Evolutionary conservation across 257 asterid species (phyloP).

Genomic region (Rehmannia glutinosa): DNA sequence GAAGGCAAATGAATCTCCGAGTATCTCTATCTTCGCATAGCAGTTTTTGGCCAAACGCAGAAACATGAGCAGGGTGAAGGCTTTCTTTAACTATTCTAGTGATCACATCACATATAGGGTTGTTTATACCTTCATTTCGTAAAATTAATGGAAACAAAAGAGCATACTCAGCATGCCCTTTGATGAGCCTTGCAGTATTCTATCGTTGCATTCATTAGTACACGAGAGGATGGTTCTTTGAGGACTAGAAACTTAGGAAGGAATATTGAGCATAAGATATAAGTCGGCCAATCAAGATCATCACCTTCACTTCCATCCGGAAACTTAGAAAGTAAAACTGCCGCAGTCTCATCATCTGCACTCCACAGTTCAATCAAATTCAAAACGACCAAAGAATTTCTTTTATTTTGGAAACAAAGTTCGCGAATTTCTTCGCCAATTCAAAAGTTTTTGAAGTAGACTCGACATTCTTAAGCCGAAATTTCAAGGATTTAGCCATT

Average conservation of each 20-base stretch:
- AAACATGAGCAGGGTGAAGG: constrained; percentile 65
- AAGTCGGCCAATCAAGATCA: constrained; percentile 53
- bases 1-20: constrained; percentile 49
- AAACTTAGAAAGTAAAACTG: constrained; percentile 49
- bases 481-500: constrained; percentile 33
- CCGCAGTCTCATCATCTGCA: constrained; percentile 60
- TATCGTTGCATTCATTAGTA: constrained; percentile 34
- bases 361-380: constrained; percentile 64
- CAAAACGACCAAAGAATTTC: constrained; percentile 35
- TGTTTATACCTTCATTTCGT: constrained; percentile 53
- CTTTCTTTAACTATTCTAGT: constrained; percentile 57
- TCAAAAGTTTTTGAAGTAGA: constrained; percentile 38
- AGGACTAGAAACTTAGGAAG: constrained; percentile 67
- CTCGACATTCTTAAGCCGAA: constrained; percentile 26
- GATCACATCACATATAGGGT: constrained; percentile 47
- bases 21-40: constrained; percentile 29
- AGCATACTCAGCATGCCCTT: constrained; percentile 58
- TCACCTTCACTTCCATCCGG: constrained; percentile 30
- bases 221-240: constrained; percentile 50
- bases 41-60: constrained; percentile 60
- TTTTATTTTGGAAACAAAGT: constrained; percentile 33
- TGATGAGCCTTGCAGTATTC: constrained; percentile 68
- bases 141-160: constrained; percentile 56
- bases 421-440: constrained; percentile 39
- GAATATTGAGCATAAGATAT: constrained; percentile 53